These are phyloP conservation scores for Corymbia maculata DNA, from an alignment of 345 rosid genomes.

Conservation along the genomic window DNA sequence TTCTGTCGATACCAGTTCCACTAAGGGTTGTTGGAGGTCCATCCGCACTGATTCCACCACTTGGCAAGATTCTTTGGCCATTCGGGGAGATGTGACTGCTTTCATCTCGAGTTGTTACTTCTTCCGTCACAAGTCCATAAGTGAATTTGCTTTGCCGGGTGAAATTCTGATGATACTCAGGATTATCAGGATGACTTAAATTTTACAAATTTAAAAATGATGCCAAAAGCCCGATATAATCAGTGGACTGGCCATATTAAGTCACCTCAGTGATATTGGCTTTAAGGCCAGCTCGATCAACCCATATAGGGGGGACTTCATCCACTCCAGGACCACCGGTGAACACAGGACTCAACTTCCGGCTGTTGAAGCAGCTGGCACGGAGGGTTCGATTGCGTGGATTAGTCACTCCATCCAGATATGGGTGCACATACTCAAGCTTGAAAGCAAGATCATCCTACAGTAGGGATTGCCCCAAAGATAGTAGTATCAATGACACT, in stretches of 20 bases:
- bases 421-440: constrained; percentile 97
- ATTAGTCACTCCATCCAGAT: constrained; percentile 76
- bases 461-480: neutral
- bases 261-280: constrained; percentile 94
- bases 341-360: constrained; percentile 95
- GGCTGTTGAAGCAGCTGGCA: constrained; percentile 87
- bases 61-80: constrained; percentile 92
- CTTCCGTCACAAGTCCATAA: constrained; percentile 97
- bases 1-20: constrained; percentile 86
- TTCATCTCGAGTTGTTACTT: constrained; percentile 96
- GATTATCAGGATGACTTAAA: neutral
- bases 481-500: neutral
- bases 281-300: constrained; percentile 91
- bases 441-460: constrained; percentile 99
- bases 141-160: constrained; percentile 97
- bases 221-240: neutral
- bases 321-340: constrained; percentile 98
- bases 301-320: constrained; percentile 99
- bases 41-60: constrained; percentile 97
- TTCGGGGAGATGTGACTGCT: constrained; percentile 80
- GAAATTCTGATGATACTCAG: constrained; percentile 52
- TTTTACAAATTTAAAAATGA: neutral
- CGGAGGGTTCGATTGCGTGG: constrained; percentile 83
- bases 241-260: neutral
- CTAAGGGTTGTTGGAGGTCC: constrained; percentile 99